Percentiles rank a stretch among this genome's conserved stretches.
These are phyloP conservation scores for Pseudogymnoascus verrucosus DNA, from an alignment of 2,329 filamentous ascomycete species.

Conservation along the genomic window DNA sequence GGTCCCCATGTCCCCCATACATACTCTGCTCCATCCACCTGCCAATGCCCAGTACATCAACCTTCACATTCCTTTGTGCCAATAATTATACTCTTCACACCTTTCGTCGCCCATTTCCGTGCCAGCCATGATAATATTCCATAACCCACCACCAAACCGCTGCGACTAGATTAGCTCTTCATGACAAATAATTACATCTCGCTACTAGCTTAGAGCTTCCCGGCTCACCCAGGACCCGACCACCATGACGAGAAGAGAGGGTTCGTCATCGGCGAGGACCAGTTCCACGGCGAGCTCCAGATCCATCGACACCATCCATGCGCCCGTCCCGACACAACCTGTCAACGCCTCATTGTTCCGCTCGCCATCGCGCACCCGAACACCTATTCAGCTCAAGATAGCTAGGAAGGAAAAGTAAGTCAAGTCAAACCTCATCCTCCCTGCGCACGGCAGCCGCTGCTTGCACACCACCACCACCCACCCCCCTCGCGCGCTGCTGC, in stretches of 20 bases:
- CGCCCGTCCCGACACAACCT: conserved; percentile 23
- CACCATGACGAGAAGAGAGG: conserved; percentile 1
- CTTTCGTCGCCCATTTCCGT: background rate
- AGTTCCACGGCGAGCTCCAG: conserved; percentile 58
- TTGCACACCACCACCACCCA: background rate
- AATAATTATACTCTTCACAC: background rate
- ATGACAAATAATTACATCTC: conserved; percentile 3
- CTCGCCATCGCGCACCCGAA: conserved; percentile 21
- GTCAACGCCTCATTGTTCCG: conserved; percentile 21
- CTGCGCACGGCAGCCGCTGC: conserved; percentile 33
- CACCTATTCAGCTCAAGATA: conserved; percentile 46
- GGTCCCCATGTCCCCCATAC: background rate
- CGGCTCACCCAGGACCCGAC: background rate
- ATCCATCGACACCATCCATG: conserved; percentile 56
- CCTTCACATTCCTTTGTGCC: background rate
- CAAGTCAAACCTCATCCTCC: conserved; percentile 33
- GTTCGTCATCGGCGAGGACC: conserved; percentile 18
- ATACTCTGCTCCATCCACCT: background rate
- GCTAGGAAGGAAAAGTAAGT: conserved; percentile 37
- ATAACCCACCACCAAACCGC: background rate
- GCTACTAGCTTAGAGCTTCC: background rate
- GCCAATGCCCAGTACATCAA: background rate
- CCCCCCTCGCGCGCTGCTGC: background rate
- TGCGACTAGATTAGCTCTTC: background rate
- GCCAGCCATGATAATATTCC: background rate